Conservation (phyloP, 192 early-diverging fungal genomes). For the Fimicolochytrium jonesii region DNA sequence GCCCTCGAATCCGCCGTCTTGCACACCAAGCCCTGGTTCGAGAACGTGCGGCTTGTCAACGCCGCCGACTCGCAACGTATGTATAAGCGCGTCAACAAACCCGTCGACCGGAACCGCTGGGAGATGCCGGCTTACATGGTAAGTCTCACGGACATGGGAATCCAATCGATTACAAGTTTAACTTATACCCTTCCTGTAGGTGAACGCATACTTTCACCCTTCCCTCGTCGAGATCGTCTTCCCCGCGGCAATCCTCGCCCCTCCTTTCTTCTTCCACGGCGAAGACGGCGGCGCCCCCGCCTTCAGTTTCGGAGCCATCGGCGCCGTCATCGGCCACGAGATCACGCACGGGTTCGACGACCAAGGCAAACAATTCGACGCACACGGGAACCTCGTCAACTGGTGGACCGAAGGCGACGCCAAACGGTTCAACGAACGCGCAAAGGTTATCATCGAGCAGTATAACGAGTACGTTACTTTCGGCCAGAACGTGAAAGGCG, state of each 20-base stretch:
- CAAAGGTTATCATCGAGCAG: slow-evolving; percentile 63
- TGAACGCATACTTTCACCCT: not conserved
- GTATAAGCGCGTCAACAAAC: not conserved
- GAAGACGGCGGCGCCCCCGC: slow-evolving; percentile 20
- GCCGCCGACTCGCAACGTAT: not conserved
- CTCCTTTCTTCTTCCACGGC: slow-evolving; percentile 18
- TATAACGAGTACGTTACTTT: slow-evolving; percentile 52
- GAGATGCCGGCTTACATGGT: not conserved
- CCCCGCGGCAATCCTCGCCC: slow-evolving; percentile 27
- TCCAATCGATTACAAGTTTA: not conserved
- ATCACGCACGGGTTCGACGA: slow-evolving; percentile 39
- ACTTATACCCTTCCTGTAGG: too few relatives aligned
- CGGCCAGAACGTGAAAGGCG: slow-evolving; percentile 46
- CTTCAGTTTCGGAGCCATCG: slow-evolving; percentile 62
- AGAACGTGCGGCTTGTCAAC: slow-evolving; percentile 38
- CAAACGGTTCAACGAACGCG: slow-evolving; percentile 40
- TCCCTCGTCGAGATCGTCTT: slow-evolving; percentile 32
- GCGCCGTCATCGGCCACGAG: slow-evolving; percentile 50
- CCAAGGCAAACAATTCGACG: slow-evolving; percentile 35
- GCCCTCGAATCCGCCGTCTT: slow-evolving; percentile 47
- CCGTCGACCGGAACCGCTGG: not conserved
- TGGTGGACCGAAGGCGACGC: slow-evolving; percentile 72
- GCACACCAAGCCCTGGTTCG: slow-evolving; percentile 48
- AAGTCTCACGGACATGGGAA: not conserved
- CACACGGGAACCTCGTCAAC: slow-evolving; percentile 28